Evolutionary conservation across 805 yeast genomes (phyloP), one percentile per base, ranked within the genome.

Genomic region (Ogataea kodamae): DNA sequence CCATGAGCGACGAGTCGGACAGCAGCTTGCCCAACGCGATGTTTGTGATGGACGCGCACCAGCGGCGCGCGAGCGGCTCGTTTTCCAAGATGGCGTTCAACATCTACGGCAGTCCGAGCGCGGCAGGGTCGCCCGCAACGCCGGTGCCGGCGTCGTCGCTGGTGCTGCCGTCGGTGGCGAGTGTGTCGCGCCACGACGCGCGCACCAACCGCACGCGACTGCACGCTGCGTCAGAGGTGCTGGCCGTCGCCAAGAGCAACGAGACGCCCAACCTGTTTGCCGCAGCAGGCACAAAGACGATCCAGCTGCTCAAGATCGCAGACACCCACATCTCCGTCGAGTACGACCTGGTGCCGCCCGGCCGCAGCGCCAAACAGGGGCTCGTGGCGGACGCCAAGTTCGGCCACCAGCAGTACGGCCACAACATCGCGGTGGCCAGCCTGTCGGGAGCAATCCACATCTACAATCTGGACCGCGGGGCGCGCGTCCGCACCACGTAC

Each of bases 21-120:
- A 33, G 47, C 27, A 22, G 48, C 15, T 49, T 52, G 9, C 50
- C 56, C 11, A 37, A 43, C 16, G 43, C 58, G 6, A 38, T 49
- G 28, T 33, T 38, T 30, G 24, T 46, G 16, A 28, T 37, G 20
- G 59, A 48, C 20, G n/a, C n/a, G n/a, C 45, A 45, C 11, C 49
- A 48, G 17, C 41, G 62, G 25, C 43, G 57, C 16, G 49, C 55
- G 3, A 54, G 61, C 35, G 61, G 61, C 2, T 48, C 45, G 21
- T 55, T 74, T 39, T 74, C 81, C 4, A 62, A 77, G 28, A 68
- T 76, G 54, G 81, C 82, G 0, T 76, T 72, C 60, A 72, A 74
- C 45, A 72, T 76, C 22, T 76, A 76, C 52, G 81, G 81, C 12
- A 37, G 38, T 22, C 39, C 27, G 29, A 32, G 24, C 14, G 30